A percentile compares a stretch with the other conserved stretches of the same genome.
Conservation (phyloP, 192 early-diverging fungal species). For the Phycomyces blakesleeanus region DNA sequence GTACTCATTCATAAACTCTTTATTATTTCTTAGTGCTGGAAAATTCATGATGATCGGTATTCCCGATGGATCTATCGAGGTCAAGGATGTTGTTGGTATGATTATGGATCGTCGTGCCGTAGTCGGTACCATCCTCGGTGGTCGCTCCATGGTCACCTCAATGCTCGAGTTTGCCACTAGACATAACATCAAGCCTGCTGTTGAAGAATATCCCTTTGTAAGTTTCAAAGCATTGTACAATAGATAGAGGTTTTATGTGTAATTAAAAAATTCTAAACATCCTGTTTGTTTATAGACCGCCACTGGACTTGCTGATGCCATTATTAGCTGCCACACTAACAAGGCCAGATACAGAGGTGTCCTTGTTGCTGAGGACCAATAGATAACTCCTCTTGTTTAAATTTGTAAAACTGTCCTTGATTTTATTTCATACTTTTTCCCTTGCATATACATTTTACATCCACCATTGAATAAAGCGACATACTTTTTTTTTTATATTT, state of each 20-base stretch:
- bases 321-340: constrained; percentile 49
- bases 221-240: neutral
- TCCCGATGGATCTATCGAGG: constrained; percentile 21
- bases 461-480: too few relatives aligned
- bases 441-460: too few relatives aligned
- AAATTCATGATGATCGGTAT: constrained; percentile 24
- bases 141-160: constrained; percentile 50
- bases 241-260: too few relatives aligned
- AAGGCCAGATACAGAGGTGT: constrained; percentile 69
- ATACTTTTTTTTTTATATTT: too few relatives aligned
- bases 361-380: constrained; percentile 37
- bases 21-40: constrained; percentile 27
- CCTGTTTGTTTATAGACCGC: constrained; percentile 8
- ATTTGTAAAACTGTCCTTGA: too few relatives aligned
- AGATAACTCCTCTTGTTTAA: neutral
- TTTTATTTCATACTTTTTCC: too few relatives aligned
- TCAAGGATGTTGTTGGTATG: constrained; percentile 35
- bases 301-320: constrained; percentile 53
- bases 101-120: constrained; percentile 42
- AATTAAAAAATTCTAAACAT: constrained; percentile 3
- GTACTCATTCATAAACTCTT: too few relatives aligned
- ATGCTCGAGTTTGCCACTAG: constrained; percentile 68
- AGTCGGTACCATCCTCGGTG: constrained; percentile 66
- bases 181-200: constrained; percentile 60
- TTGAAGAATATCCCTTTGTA: constrained; percentile 60